Percentiles rank a stretch among this genome's conserved stretches.
These are phyloP conservation scores for Penicillium sclerotigenum DNA, from an alignment of 2,329 filamentous ascomycete species.

Conservation along the genomic window DNA sequence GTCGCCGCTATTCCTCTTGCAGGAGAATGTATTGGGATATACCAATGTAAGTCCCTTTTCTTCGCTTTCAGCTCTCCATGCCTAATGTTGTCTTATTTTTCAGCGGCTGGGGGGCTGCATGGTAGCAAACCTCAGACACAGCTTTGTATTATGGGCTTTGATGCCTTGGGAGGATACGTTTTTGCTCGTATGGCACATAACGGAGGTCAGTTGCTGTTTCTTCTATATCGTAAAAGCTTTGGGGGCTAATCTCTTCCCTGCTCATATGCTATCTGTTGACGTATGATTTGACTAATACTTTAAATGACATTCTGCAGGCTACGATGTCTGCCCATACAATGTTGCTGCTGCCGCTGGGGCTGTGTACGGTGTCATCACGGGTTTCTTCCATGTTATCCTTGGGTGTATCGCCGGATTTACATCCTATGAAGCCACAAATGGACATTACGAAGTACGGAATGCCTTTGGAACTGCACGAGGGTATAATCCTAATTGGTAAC, in stretches of 20 bases:
- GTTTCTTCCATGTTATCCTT: conserved; percentile 14
- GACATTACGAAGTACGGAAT: conserved; percentile 11
- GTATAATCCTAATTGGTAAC: conserved; percentile 11
- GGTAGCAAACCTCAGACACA: conserved; percentile 6
- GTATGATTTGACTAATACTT: neutral
- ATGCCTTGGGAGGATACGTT: conserved; percentile 17
- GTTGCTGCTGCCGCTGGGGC: conserved; percentile 17
- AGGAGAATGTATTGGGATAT: conserved; percentile 17
- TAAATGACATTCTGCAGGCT: neutral
- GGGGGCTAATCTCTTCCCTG: neutral
- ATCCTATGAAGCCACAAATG: conserved; percentile 1
- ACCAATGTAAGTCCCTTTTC: conserved; percentile 8
- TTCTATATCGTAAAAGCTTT: neutral
- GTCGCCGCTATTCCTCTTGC: conserved; percentile 16
- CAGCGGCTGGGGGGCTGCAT: conserved; percentile 13
- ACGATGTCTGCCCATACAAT: conserved; percentile 16
- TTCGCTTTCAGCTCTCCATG: neutral
- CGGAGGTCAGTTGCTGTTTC: neutral
- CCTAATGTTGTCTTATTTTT: neutral
- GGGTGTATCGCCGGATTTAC: conserved; percentile 10
- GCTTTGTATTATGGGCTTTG: conserved; percentile 12
- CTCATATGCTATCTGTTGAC: neutral
- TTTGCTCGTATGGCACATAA: conserved; percentile 22
- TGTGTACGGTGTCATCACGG: conserved; percentile 15
- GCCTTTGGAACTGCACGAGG: conserved; percentile 10